Percentiles rank a stretch among this genome's conserved stretches.
These are phyloP conservation scores for Suillus bovinus DNA, from an alignment of 768 basidiomycete genomes.

Conservation along the genomic window DNA sequence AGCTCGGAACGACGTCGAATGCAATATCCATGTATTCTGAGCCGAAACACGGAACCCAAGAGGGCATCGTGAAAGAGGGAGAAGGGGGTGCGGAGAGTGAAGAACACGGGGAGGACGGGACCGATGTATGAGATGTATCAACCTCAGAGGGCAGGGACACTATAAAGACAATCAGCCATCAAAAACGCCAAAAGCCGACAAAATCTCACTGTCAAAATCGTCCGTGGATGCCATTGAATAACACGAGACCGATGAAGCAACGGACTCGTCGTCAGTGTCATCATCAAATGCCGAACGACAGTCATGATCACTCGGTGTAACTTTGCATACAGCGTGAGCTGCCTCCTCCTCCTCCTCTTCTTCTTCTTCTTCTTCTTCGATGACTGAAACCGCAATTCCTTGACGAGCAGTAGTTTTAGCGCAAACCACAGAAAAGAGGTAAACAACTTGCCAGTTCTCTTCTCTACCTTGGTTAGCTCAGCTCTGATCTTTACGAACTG, in stretches of 20 bases:
- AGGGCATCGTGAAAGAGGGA: neutral
- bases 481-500: constrained; percentile 1
- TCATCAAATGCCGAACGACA: neutral
- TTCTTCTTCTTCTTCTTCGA: neutral
- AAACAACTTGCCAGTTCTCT: neutral
- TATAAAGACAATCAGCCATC: neutral
- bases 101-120: neutral
- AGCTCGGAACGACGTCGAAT: neutral
- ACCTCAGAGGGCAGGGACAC: neutral
- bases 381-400: neutral
- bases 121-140: neutral
- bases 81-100: neutral
- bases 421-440: neutral
- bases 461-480: neutral
- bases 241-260: neutral
- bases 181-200: neutral
- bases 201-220: constrained; percentile 1
- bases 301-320: neutral
- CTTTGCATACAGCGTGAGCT: neutral
- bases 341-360: neutral
- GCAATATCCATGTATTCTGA: neutral
- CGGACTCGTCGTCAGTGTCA: neutral
- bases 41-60: neutral
- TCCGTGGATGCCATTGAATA: constrained; percentile 1
- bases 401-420: neutral